Percentiles rank a stretch among this genome's conserved stretches.
phyloP scores from a whole-genome alignment of 129 eudicot genomes.

The Oenanthe sinensis region DNA sequence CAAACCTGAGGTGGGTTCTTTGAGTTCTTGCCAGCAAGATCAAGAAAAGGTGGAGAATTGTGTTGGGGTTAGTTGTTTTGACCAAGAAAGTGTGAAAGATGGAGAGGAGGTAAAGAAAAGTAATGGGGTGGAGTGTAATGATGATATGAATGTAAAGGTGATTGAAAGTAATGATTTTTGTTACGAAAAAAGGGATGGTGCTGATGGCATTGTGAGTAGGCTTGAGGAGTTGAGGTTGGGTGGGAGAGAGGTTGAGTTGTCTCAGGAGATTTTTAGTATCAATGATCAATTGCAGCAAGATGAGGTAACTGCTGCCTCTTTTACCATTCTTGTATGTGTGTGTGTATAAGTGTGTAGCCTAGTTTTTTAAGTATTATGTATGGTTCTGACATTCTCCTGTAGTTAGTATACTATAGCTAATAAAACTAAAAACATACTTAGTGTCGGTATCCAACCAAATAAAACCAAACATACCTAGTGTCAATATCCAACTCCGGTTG shows the following conservation, averaged over 20 bases:
- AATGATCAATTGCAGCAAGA: slow-evolving; percentile 86
- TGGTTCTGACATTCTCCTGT: background rate
- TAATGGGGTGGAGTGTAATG: background rate
- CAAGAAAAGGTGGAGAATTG: background rate
- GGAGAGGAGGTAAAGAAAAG: background rate
- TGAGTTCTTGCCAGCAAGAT: slow-evolving; percentile 1
- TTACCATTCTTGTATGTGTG: background rate
- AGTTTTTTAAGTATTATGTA: background rate
- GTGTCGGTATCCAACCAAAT: too few species aligned
- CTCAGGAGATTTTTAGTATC: slow-evolving; percentile 39
- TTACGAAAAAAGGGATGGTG: slow-evolving; percentile 21
- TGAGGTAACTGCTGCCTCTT: slow-evolving; percentile 40
- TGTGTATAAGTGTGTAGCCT: too few species aligned
- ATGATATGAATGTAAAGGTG: slow-evolving; percentile 13
- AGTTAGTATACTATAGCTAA: too few species aligned
- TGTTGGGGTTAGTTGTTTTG: background rate
- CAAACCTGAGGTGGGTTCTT: slow-evolving; percentile 1
- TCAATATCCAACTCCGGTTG: background rate
- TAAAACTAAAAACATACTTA: background rate
- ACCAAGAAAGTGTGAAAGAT: background rate
- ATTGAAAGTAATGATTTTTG: background rate
- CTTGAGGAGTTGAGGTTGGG: slow-evolving; percentile 37
- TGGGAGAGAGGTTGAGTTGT: slow-evolving; percentile 40
- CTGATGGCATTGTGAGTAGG: slow-evolving; percentile 27
- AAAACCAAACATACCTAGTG: too few species aligned